These are phyloP conservation scores for Tanacetum coccineum DNA, from an alignment of 129 eudicot species.

Conservation along the genomic window DNA sequence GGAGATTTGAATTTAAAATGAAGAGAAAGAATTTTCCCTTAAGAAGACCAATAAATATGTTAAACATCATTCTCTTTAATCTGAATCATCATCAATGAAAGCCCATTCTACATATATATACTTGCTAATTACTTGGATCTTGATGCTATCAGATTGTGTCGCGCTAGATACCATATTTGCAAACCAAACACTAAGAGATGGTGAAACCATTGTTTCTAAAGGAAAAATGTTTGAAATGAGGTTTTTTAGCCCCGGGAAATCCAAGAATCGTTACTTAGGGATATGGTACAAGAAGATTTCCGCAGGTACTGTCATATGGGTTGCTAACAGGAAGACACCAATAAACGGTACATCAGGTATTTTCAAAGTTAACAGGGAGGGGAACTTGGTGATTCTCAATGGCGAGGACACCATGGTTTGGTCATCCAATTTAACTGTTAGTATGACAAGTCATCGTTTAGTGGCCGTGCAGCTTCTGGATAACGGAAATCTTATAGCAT, in stretches of 20 bases:
- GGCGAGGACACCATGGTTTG: constrained; percentile 5
- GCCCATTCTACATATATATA: neutral
- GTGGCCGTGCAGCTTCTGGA: neutral
- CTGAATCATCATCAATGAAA: neutral
- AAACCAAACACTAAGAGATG: constrained; percentile 11
- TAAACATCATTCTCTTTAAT: too few species aligned
- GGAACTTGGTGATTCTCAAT: constrained; percentile 13
- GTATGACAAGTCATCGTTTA: neutral
- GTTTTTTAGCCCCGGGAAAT: constrained; percentile 17
- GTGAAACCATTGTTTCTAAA: constrained; percentile 12
- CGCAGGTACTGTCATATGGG: constrained; percentile 17
- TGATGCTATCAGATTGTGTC: neutral
- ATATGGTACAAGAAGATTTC: constrained; percentile 29
- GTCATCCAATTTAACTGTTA: constrained; percentile 15
- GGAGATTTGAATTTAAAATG: too few species aligned
- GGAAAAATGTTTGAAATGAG: constrained; percentile 7
- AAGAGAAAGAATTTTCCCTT: too few species aligned
- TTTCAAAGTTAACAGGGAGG: neutral
- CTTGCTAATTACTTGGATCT: neutral
- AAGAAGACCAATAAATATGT: too few species aligned
- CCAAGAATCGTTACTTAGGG: constrained; percentile 23
- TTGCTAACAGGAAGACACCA: constrained; percentile 22
- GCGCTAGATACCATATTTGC: constrained; percentile 13
- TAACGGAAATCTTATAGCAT: too few species aligned
- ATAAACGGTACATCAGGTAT: neutral